Conservation (phyloP, 495 filamentous ascomycete genomes). For the Talaromyces trachyspermus region DNA sequence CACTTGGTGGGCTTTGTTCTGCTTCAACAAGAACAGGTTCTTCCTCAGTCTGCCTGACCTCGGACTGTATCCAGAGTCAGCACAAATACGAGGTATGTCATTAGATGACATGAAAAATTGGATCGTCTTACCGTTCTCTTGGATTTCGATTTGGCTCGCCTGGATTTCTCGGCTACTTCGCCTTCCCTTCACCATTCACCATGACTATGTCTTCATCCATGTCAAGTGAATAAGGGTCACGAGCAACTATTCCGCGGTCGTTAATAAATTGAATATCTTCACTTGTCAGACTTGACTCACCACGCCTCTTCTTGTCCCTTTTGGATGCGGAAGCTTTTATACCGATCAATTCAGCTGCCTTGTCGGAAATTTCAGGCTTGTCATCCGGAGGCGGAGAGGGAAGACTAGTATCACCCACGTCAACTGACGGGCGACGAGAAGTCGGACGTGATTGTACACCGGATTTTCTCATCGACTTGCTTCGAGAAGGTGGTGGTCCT, state of each 20-base stretch:
- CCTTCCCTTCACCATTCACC: constrained; percentile 43
- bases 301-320: constrained; percentile 30
- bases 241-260: constrained; percentile 26
- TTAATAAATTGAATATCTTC: constrained; percentile 1
- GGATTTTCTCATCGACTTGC: constrained; percentile 41
- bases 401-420: constrained; percentile 39
- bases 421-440: constrained; percentile 44
- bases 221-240: constrained; percentile 53
- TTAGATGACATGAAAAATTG: constrained; percentile 2
- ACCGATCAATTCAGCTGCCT: constrained; percentile 57
- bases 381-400: constrained; percentile 49
- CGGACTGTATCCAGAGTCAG: constrained; percentile 3
- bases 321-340: constrained; percentile 28
- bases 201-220: constrained; percentile 52
- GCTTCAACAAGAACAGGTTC: constrained; percentile 43
- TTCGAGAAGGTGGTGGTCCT: constrained; percentile 37
- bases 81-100: not conserved
- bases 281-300: constrained; percentile 19
- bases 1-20: constrained; percentile 27
- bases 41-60: constrained; percentile 26
- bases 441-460: constrained; percentile 27
- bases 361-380: constrained; percentile 37
- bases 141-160: constrained; percentile 29
- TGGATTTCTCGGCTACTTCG: constrained; percentile 26
- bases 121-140: constrained; percentile 27